Conservation (phyloP, 805 yeast genomes). For the Torulaspora indica region DNA sequence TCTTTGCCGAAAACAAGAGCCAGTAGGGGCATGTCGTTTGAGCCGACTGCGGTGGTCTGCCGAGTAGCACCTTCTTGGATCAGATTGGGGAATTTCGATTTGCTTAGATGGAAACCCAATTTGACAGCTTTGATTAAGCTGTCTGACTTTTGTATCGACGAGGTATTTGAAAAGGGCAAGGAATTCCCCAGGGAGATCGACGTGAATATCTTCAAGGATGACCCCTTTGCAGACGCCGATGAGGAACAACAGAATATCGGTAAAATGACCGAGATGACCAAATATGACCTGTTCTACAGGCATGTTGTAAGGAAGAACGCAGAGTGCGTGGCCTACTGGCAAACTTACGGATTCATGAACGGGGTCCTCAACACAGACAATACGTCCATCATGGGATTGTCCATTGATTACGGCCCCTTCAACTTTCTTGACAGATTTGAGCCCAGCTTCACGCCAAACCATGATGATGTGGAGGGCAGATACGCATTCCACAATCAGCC, state of each 20-base stretch:
- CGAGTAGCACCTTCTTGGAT: conserved; percentile 85
- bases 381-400: conserved; percentile 80
- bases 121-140: conserved; percentile 55
- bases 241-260: conserved; percentile 25
- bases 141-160: conserved; percentile 66
- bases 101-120: conserved; percentile 70
- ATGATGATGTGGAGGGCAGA: conserved; percentile 68
- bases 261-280: conserved; percentile 40
- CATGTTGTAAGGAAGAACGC: conserved; percentile 76
- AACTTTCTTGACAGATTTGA: conserved; percentile 83
- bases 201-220: conserved; percentile 24
- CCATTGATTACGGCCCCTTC: conserved; percentile 94
- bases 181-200: conserved; percentile 29
- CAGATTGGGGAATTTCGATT: conserved; percentile 82
- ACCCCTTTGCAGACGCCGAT: conserved; percentile 29
- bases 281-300: conserved; percentile 66
- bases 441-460: conserved; percentile 81
- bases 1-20: conserved; percentile 73
- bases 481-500: conserved; percentile 86
- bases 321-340: conserved; percentile 74
- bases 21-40: conserved; percentile 56
- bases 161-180: conserved; percentile 46
- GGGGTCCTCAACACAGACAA: conserved; percentile 95
- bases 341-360: conserved; percentile 84
- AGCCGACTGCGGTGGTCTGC: conserved; percentile 78